These are phyloP conservation scores for Malania oleifera DNA, from an alignment of 164 flowering plant species.

Conservation along the genomic window DNA sequence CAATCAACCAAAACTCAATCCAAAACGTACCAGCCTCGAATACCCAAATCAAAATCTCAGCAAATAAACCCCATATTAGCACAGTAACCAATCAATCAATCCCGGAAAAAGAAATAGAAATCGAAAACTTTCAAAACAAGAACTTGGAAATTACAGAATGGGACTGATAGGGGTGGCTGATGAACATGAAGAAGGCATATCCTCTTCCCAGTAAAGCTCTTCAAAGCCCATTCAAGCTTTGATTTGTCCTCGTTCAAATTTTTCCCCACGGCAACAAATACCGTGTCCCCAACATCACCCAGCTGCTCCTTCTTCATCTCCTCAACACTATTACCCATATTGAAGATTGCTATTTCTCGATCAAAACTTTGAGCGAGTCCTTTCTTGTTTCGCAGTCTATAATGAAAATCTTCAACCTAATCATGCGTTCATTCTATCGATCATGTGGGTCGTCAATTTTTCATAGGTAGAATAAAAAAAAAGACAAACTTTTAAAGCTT, in stretches of 20 bases:
- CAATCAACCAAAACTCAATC: not conserved
- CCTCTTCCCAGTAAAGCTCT: constrained; percentile 37
- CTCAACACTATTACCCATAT: constrained; percentile 16
- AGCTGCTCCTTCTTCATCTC: constrained; percentile 8
- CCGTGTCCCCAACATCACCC: constrained; percentile 28
- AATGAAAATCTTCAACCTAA: too few relatives aligned
- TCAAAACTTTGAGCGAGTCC: too few relatives aligned
- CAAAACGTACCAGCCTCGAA: too few relatives aligned
- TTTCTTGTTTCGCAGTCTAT: too few relatives aligned
- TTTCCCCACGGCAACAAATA: constrained; percentile 61
- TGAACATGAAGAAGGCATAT: constrained; percentile 53
- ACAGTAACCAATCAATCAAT: not conserved
- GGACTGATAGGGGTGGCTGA: constrained; percentile 22
- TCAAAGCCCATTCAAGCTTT: constrained; percentile 40
- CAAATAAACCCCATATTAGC: not conserved
- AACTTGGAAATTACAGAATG: constrained; percentile 27
- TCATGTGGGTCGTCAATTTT: too few relatives aligned
- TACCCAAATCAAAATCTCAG: too few relatives aligned
- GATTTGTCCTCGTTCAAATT: constrained; percentile 31
- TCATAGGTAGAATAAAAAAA: too few relatives aligned
- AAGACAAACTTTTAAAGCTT: too few relatives aligned
- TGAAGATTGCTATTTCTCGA: not conserved
- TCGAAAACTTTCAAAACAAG: not conserved
- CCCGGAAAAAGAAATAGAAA: not conserved
- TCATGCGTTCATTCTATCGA: too few relatives aligned